Base-by-base conservation (phyloP, 2,329 filamentous ascomycete species). In the Pseudopyricularia javanii region DNA sequence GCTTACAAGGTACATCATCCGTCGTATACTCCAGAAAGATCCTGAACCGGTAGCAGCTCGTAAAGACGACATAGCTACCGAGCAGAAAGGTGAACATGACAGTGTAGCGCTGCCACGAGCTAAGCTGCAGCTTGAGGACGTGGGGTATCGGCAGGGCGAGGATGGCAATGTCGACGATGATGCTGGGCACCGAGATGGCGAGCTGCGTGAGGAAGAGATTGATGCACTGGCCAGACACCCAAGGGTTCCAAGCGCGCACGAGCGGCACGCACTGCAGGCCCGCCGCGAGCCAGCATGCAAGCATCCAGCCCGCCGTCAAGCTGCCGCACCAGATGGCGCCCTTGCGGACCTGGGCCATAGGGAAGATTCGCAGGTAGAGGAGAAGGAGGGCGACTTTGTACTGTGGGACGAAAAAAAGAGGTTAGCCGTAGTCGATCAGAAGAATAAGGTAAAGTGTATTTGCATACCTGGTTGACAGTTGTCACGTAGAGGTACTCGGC, bases 161-260 rank as follows among this genome's bases (percentile, higher is more conserved):
- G 52, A 71, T 70, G 45, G 62, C 60, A 1, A 68, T 52, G 54
- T 71, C 68, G 7, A 64, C 68, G n/a, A 66, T 43, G 49, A 71
- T 68, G 50, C 70, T 71, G 4, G 70, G 69, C 0, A 73, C 63
- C 4, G 66, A 66, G 57, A 73, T 73, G n/a, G 67, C 69, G 49
- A 74, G 66, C 50, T 74, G 71, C 3, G 62, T 65, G 3, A 55
- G 62, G 57, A 65, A 66, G 4, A 68, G 60, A 53, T 71, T 58
- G 58, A 73, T 70, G 55, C 71, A 74, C 2, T 54, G 59, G 1
- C 69, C 69, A 1, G 60, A 58, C 4, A 66, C 53, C n/a, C 54
- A 62, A 0, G 61, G 61, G 24, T 64, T 53, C 64, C 66, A 73
- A 1, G 65, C 61, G 49, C 63, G 68, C 3, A 56, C 32, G 22